Evolutionary conservation across 805 yeast genomes (phyloP).

Genomic region (Wickerhamomyces chambardii): DNA sequence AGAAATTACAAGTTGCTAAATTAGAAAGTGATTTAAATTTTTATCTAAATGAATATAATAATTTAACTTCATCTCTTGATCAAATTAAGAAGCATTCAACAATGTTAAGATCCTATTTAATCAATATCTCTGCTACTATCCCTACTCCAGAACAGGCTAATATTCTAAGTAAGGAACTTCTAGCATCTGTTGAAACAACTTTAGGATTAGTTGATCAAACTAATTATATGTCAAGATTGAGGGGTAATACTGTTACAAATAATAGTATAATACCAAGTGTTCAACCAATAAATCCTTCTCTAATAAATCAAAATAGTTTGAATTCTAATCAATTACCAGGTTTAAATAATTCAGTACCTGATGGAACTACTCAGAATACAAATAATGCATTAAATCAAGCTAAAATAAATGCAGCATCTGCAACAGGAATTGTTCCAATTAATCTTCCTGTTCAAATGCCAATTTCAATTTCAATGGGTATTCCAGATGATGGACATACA

Average conservation of each 20-base stretch:
- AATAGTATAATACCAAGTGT: constrained; percentile 15
- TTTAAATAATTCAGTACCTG: not conserved
- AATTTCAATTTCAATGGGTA: too few relatives aligned
- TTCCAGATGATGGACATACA: not conserved
- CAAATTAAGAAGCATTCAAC: constrained; percentile 50
- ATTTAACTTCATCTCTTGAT: constrained; percentile 48
- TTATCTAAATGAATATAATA: constrained; percentile 63
- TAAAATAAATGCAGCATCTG: not conserved
- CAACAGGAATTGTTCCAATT: not conserved
- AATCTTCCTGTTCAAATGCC: not conserved
- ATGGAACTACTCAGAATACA: not conserved
- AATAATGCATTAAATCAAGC: not conserved
- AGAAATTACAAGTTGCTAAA: constrained; percentile 77
- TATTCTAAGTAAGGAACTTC: constrained; percentile 24
- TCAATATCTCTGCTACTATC: constrained; percentile 6
- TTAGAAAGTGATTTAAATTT: constrained; percentile 74
- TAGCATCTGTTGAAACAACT: constrained; percentile 28
- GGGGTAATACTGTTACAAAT: constrained; percentile 17
- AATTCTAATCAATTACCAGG: not conserved
- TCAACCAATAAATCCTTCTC: constrained; percentile 18
- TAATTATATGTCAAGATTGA: constrained; percentile 15
- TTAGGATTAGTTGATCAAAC: constrained; percentile 12
- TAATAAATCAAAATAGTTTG: constrained; percentile 12
- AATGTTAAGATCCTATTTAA: constrained; percentile 34
- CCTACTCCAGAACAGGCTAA: not conserved